phyloP scores from a whole-genome alignment of 75 land plant species.

The Selaginella tamariscina region DNA sequence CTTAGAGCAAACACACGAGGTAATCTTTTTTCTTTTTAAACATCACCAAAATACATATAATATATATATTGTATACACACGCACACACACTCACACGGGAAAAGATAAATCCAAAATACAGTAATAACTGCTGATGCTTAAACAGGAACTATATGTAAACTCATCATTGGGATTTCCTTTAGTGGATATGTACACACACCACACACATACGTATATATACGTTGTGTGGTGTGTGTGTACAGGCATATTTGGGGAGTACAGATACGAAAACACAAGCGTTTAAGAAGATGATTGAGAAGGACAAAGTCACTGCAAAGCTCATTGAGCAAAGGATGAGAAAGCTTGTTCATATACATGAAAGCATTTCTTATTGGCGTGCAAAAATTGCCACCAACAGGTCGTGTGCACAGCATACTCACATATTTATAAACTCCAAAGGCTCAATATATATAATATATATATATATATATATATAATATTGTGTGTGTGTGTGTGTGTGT shows the following conservation, averaged over 20 bases:
- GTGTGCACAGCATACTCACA: too few relatives aligned
- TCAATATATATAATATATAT: not conserved
- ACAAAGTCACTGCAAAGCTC: slow-evolving; percentile 24
- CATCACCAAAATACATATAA: too few relatives aligned
- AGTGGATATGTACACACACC: too few relatives aligned
- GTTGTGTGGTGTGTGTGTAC: too few relatives aligned
- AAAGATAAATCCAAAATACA: not conserved
- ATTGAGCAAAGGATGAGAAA: slow-evolving; percentile 35
- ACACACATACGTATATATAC: too few relatives aligned
- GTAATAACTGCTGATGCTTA: slow-evolving; percentile 11
- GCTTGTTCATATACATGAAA: slow-evolving; percentile 28
- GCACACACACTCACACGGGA: too few relatives aligned
- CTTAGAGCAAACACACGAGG: slow-evolving; percentile 32
- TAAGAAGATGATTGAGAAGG: slow-evolving; percentile 28
- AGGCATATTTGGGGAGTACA: slow-evolving; percentile 27
- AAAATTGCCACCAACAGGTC: slow-evolving; percentile 25
- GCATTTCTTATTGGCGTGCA: slow-evolving; percentile 30
- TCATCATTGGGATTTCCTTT: too few relatives aligned
- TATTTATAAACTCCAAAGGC: not conserved
- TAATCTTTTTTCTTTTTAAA: not conserved
- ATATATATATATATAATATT: too few relatives aligned
- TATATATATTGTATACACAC: too few relatives aligned
- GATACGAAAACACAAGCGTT: slow-evolving; percentile 27
- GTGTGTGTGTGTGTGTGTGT: too few relatives aligned
- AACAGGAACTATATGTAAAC: not conserved